These are phyloP conservation scores for Penicillium diatomitis DNA, from an alignment of 495 filamentous ascomycete genomes.

Conservation along the genomic window DNA sequence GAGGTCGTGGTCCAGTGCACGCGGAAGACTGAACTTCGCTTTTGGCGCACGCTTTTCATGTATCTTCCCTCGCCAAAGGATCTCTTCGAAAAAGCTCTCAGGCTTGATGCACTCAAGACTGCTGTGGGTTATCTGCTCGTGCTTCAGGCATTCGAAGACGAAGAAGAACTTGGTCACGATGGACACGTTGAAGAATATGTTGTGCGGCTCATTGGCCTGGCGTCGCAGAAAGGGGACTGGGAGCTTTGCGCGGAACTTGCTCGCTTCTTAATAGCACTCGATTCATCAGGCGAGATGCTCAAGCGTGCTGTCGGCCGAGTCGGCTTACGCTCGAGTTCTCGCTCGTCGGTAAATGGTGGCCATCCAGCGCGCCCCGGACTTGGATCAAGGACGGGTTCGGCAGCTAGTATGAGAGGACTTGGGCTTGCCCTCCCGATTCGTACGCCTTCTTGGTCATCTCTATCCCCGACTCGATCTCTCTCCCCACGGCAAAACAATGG, in stretches of 20 bases:
- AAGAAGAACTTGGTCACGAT: constrained; percentile 58
- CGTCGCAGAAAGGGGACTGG: constrained; percentile 83
- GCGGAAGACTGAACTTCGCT: constrained; percentile 90
- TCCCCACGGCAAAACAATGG: constrained; percentile 15
- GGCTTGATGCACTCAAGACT: constrained; percentile 79
- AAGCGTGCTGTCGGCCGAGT: constrained; percentile 68
- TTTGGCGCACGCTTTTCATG: constrained; percentile 87
- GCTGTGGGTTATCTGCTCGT: constrained; percentile 96
- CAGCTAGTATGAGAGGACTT: constrained; percentile 28
- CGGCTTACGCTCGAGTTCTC: constrained; percentile 23
- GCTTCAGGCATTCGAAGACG: constrained; percentile 84
- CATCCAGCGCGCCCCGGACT: constrained; percentile 4
- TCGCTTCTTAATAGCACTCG: constrained; percentile 84
- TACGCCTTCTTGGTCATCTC: constrained; percentile 30
- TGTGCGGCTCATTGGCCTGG: constrained; percentile 70
- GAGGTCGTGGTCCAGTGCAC: constrained; percentile 97
- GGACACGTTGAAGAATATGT: constrained; percentile 55
- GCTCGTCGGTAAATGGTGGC: constrained; percentile 14
- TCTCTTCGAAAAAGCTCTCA: constrained; percentile 84
- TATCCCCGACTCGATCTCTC: constrained; percentile 25
- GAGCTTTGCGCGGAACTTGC: constrained; percentile 93
- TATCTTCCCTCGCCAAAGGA: constrained; percentile 82
- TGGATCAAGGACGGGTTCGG: constrained; percentile 17
- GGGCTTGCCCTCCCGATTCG: constrained; percentile 29
- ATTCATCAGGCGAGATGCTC: constrained; percentile 75